These are phyloP conservation scores for Pseudogymnoascus sp. DNA, from an alignment of 2,329 filamentous ascomycete genomes.

Conservation along the genomic window DNA sequence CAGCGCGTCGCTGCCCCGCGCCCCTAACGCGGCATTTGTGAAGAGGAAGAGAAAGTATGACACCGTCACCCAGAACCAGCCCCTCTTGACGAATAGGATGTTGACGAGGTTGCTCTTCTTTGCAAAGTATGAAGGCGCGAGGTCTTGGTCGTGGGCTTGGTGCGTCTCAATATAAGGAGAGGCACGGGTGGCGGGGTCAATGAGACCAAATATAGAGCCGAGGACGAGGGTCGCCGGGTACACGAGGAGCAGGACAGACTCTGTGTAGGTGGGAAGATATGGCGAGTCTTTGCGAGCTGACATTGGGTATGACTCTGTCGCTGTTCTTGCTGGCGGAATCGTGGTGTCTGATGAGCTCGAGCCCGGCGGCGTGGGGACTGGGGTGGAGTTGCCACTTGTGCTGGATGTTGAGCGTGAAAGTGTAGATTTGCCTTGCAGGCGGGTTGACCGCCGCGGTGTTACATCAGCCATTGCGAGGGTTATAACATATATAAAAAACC, in stretches of 20 bases:
- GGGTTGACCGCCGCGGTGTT: slow-evolving; percentile 23
- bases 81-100: slow-evolving; percentile 84
- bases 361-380: slow-evolving; percentile 12
- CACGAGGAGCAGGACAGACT: slow-evolving; percentile 53
- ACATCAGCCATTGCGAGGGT: slow-evolving; percentile 17
- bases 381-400: neutral
- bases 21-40: slow-evolving; percentile 53
- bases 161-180: slow-evolving; percentile 52
- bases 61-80: slow-evolving; percentile 83
- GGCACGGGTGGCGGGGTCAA: slow-evolving; percentile 64
- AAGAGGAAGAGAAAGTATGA: slow-evolving; percentile 64
- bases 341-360: slow-evolving; percentile 11
- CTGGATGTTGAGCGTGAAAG: neutral
- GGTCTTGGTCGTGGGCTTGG: slow-evolving; percentile 54
- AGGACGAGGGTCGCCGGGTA: slow-evolving; percentile 75
- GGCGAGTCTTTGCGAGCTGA: slow-evolving; percentile 35
- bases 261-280: slow-evolving; percentile 61
- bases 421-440: slow-evolving; percentile 19
- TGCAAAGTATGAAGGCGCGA: slow-evolving; percentile 79
- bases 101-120: slow-evolving; percentile 92
- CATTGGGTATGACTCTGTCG: slow-evolving; percentile 9
- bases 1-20: slow-evolving; percentile 31
- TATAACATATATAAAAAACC: slow-evolving; percentile 19
- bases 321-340: slow-evolving; percentile 8
- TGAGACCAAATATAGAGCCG: slow-evolving; percentile 69